Conservation (phyloP, 108 stramenopile genomes). For the Schizochytrium sp. region DNA sequence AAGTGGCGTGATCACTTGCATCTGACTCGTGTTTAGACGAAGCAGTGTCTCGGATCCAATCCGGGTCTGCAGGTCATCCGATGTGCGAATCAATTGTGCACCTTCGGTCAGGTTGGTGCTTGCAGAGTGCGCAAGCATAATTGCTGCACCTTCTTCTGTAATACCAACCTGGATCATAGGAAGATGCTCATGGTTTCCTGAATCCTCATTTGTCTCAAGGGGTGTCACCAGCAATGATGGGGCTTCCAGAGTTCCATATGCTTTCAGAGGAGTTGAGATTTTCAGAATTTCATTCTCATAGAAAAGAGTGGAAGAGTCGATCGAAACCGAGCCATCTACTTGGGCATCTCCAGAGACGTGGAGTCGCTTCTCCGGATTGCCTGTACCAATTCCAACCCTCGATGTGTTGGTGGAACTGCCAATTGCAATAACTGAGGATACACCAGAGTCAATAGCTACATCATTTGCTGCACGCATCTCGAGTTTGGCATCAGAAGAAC, state of each 20-base stretch:
- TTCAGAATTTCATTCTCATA: neutral
- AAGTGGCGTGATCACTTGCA: neutral
- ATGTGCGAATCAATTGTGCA: neutral
- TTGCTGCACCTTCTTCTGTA: neutral
- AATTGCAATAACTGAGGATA: neutral
- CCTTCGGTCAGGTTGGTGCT: neutral
- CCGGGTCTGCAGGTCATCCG: constrained; percentile 19
- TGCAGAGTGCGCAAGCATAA: neutral
- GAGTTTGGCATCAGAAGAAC: neutral
- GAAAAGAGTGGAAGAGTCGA: neutral
- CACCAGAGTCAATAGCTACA: neutral
- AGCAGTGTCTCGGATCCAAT: constrained; percentile 1
- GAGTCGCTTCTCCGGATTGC: neutral
- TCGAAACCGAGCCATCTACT: neutral
- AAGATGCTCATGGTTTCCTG: neutral
- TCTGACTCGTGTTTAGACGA: neutral
- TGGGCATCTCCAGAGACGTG: constrained; percentile 16
- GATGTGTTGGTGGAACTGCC: neutral
- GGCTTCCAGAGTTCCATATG: neutral
- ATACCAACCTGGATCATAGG: neutral
- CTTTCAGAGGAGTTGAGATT: neutral
- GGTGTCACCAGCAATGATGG: neutral
- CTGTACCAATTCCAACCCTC: constrained; percentile 13
- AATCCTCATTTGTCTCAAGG: no score
- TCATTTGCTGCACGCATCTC: neutral